phyloP scores from a whole-genome alignment of 2,329 filamentous ascomycete genomes.

The Cytospora chrysosperma region DNA sequence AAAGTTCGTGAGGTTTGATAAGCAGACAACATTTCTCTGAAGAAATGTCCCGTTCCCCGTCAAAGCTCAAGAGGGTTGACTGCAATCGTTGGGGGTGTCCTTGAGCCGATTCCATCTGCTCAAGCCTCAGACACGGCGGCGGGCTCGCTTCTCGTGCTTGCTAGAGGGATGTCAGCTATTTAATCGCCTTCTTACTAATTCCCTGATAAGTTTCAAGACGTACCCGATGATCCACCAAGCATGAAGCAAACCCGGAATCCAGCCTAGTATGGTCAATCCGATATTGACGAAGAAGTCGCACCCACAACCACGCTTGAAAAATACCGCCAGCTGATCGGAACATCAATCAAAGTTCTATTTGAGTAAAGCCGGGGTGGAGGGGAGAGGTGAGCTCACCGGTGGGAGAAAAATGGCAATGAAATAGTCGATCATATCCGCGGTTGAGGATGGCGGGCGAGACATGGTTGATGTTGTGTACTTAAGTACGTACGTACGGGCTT shows the following conservation, averaged over 20 bases:
- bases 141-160: conserved; percentile 1
- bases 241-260: conserved; percentile 22
- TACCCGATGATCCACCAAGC: conserved; percentile 26
- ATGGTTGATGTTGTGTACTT: conserved; percentile 16
- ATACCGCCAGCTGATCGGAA: conserved; percentile 15
- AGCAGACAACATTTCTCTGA: background rate
- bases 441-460: conserved; percentile 21
- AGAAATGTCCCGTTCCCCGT: background rate
- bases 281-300: conserved; percentile 23
- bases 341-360: background rate
- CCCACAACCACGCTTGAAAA: conserved; percentile 20
- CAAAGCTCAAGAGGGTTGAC: background rate
- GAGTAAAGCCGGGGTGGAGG: background rate
- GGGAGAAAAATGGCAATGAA: conserved; percentile 24
- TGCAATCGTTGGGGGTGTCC: background rate
- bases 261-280: conserved; percentile 21
- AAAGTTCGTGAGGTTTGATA: background rate
- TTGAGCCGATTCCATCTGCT: background rate
- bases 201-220: background rate
- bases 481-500: too few species aligned
- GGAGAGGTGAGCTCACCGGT: conserved; percentile 11
- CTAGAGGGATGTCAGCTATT: background rate
- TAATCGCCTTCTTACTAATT: background rate
- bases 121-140: background rate
- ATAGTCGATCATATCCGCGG: conserved; percentile 23